Evolutionary conservation across 1,284 basidiomycete species (phyloP), one percentile per base, ranked within the genome.

Genomic region (Pulveroboletus sp.): DNA sequence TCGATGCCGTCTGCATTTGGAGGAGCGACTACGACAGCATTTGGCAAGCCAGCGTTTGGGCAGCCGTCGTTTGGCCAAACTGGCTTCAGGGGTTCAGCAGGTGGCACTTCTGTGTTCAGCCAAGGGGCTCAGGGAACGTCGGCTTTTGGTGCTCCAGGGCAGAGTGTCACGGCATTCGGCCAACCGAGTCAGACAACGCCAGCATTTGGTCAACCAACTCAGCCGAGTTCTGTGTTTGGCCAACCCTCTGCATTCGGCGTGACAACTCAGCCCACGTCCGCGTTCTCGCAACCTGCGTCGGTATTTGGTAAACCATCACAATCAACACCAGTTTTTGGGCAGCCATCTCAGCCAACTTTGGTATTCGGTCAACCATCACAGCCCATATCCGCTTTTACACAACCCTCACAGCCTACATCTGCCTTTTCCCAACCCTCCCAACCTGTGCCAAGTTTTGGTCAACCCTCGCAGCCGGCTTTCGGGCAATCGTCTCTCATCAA

Each of bases 381-480:
- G 49, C 48, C 57, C 6, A 59, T 64, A 0, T 73, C 77, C 0
- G 72, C 74, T 3, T 84, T 84, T 63, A 74, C 71, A 0, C 63
- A 58, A 45, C 39, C 62, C 3, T 22, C 73, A 1, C 69, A 63
- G 38, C 52, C 70, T 5, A 58, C 70, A 14, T 76, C 77, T 12
- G 74, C 72, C 2, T 79, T 82, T 64, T 76, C 75, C 3, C 78
- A 80, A 52, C 69, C 75, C 1, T 61, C 75, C 0, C 63, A 66
- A 38, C 24, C 69, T 18, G 44, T 59, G 2, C 64, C 71, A 47
- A 70, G 70, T 24, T 78, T 79, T 38, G 74, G 74, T 1, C 73
- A 76, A 55, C 22, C 67, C 46, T 74, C 74, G 2, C 74, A 75
- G 57, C 47, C 74, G 0, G 72, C 73, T 14, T 78, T 78, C 49